phyloP scores from a whole-genome alignment of 768 basidiomycete species.

The Tricholoma saponaceum region DNA sequence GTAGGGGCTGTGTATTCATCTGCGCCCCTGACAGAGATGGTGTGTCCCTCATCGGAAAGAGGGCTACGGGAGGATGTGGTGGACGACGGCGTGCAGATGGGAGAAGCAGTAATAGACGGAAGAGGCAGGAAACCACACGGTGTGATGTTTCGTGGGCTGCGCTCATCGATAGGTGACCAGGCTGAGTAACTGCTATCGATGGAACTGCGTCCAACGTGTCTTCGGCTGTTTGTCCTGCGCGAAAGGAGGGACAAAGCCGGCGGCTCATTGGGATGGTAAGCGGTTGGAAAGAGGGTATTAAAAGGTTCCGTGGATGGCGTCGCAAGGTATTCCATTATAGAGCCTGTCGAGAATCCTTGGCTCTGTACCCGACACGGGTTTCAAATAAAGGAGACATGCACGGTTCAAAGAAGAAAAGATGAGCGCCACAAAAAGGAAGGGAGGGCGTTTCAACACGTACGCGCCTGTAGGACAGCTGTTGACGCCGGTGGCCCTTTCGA shows the following conservation, averaged over 20 bases:
- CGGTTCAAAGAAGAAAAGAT: not conserved
- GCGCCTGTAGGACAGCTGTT: constrained; percentile 1
- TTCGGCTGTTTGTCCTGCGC: constrained; percentile 6
- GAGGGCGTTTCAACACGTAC: constrained; percentile 1
- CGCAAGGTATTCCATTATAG: constrained; percentile 16
- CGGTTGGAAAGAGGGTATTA: constrained; percentile 2
- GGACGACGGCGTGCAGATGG: constrained; percentile 47
- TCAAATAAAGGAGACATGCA: not conserved
- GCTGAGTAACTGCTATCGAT: constrained; percentile 2
- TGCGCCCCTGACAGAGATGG: constrained; percentile 4
- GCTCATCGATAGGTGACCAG: constrained; percentile 7
- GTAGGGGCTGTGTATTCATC: constrained; percentile 18
- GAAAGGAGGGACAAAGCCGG: constrained; percentile 8
- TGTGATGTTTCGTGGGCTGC: constrained; percentile 18
- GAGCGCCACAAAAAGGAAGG: not conserved
- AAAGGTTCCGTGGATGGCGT: constrained; percentile 12
- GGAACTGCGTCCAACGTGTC: not conserved
- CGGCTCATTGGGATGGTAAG: constrained; percentile 1
- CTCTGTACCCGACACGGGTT: not conserved
- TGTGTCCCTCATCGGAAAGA: constrained; percentile 7
- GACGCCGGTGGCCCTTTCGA: not conserved
- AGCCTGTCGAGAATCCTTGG: not conserved
- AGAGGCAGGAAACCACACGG: constrained; percentile 43
- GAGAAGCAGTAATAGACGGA: constrained; percentile 57
- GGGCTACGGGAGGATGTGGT: constrained; percentile 24